phyloP scores from a whole-genome alignment of 495 filamentous ascomycete genomes.

The Aspergillus affinis region DNA sequence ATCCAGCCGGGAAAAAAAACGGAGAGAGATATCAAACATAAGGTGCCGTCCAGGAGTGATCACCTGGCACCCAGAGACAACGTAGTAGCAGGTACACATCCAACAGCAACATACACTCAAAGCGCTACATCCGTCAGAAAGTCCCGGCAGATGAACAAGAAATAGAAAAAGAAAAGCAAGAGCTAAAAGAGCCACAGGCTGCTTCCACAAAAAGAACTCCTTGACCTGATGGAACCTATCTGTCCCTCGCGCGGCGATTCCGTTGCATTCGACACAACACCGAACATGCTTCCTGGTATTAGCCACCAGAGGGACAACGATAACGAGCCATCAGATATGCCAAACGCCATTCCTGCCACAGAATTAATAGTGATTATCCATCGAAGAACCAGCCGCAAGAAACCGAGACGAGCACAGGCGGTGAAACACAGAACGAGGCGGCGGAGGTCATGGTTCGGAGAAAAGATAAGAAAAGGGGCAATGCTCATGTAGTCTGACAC shows the following conservation, averaged over 20 bases:
- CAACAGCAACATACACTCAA: not conserved
- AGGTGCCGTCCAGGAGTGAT: not conserved
- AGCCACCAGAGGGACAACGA: not conserved
- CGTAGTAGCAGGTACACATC: not conserved
- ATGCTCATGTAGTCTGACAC: slow-evolving; percentile 28
- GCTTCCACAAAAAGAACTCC: slow-evolving; percentile 20
- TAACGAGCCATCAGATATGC: slow-evolving; percentile 16
- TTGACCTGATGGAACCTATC: slow-evolving; percentile 18
- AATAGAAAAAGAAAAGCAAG: slow-evolving; percentile 6
- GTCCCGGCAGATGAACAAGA: not conserved
- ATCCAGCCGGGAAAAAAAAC: not conserved
- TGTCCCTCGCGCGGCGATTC: slow-evolving; percentile 6
- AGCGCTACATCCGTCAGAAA: not conserved
- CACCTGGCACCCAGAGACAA: no score
- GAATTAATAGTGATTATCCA: slow-evolving; percentile 17
- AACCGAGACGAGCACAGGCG: slow-evolving; percentile 8
- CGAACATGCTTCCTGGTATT: not conserved
- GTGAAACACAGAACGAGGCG: not conserved
- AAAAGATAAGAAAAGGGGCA: slow-evolving; percentile 12
- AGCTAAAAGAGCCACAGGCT: slow-evolving; percentile 18
- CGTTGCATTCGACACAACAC: not conserved
- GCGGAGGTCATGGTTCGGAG: slow-evolving; percentile 6
- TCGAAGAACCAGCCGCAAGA: slow-evolving; percentile 11
- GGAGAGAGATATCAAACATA: slow-evolving; percentile 3
- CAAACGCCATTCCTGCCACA: slow-evolving; percentile 19